A percentile compares a stretch with the other conserved stretches of the same genome.
phyloP scores from a whole-genome alignment of 306 rosid genomes.

The Quercus suber region DNA sequence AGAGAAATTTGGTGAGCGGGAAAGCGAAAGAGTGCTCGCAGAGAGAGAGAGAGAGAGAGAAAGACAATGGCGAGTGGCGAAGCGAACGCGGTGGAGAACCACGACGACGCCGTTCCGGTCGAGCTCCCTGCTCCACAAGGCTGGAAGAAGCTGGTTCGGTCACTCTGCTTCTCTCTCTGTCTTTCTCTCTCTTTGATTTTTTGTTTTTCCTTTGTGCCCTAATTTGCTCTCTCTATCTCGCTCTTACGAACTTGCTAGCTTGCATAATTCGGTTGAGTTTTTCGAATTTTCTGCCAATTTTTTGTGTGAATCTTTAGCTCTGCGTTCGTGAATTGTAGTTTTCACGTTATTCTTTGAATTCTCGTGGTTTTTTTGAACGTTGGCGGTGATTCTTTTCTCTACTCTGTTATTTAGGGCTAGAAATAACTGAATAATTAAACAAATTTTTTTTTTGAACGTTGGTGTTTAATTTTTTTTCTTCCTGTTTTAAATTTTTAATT shows the following conservation, averaged over 20 bases:
- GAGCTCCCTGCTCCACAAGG: conserved; percentile 14
- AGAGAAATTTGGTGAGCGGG: neutral
- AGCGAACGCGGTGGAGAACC: neutral
- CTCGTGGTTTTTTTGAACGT: no score
- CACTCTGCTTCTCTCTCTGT: neutral
- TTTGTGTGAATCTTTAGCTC: no score
- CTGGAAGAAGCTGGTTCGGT: conserved; percentile 24
- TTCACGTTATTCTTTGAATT: no score
- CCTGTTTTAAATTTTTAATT: no score
- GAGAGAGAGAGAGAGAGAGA: neutral
- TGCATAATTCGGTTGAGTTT: no score
- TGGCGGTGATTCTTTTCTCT: no score
- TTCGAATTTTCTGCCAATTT: no score
- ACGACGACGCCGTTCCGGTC: neutral
- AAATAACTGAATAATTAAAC: no score
- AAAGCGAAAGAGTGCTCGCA: neutral
- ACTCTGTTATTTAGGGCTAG: no score
- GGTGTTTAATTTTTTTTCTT: neutral
- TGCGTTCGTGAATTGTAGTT: no score
- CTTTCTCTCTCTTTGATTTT: neutral
- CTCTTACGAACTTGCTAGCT: no score
- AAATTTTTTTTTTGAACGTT: neutral
- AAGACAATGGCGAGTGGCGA: conserved; percentile 5
- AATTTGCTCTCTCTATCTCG: neutral
- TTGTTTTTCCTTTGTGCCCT: neutral